A percentile compares a stretch with the other conserved stretches of the same genome.
Evolutionary conservation across 306 rosid genomes (phyloP).

Genomic region (Cucumis melo): DNA sequence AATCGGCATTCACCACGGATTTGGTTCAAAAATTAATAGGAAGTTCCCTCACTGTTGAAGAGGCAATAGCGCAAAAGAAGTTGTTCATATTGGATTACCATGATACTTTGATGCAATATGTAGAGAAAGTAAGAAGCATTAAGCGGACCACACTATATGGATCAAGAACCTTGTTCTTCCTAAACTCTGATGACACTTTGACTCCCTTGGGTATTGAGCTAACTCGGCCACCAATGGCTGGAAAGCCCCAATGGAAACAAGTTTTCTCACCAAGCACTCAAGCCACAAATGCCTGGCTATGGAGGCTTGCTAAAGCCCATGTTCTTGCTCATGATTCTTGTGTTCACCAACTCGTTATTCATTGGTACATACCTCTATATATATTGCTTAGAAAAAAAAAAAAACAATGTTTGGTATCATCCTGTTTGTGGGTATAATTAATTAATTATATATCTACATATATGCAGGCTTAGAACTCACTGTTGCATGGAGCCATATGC

Average conservation of each 20-base stretch:
- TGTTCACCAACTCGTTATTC: constrained; percentile 65
- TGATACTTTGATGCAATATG: constrained; percentile 51
- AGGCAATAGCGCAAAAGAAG: constrained; percentile 47
- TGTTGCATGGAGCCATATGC: constrained; percentile 62
- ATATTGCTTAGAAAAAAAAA: no score
- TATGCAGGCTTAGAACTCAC: constrained; percentile 66
- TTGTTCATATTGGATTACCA: constrained; percentile 64
- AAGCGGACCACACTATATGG: constrained; percentile 63
- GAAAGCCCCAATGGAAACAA: constrained; percentile 56
- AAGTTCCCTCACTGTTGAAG: constrained; percentile 17
- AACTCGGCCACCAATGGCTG: constrained; percentile 47
- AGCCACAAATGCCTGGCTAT: constrained; percentile 64
- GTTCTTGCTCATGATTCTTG: constrained; percentile 76
- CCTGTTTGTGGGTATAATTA: no score
- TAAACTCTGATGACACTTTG: constrained; percentile 27
- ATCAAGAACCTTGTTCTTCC: constrained; percentile 60
- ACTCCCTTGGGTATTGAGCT: constrained; percentile 61
- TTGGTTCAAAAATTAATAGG: constrained; percentile 35
- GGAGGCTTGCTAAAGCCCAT: constrained; percentile 83
- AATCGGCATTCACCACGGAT: constrained; percentile 53
- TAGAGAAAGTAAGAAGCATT: constrained; percentile 33
- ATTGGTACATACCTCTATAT: constrained; percentile 27
- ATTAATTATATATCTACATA: no score
- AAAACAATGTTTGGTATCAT: no score
- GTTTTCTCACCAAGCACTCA: constrained; percentile 31